Base-by-base conservation (phyloP, 2,329 filamentous ascomycete genomes). In the Sordariomycetes sp. region DNA sequence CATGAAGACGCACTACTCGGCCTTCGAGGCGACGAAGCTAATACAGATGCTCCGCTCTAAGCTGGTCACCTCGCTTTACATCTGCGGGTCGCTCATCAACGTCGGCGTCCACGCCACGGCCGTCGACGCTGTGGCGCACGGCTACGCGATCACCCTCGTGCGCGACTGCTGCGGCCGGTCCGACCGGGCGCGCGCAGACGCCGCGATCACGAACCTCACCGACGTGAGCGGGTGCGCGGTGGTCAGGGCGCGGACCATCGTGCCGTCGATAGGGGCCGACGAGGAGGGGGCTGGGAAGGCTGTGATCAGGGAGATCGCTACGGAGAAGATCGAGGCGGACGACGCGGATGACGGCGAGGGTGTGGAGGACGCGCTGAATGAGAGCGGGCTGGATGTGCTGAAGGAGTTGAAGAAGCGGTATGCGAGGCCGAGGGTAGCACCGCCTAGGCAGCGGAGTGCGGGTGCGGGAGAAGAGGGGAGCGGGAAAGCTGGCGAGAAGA, bases 91-190 rank as follows among this genome's bases (percentile, higher is more conserved):
- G 52, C 79, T 96, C 54, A 89, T 87, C 51, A 97, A 97, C 66
- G 77, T 95, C 40, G 92, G 91, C 35, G 86, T 97, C 53, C 91
- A 94, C 68, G 93, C 94, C 8, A 97, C 93, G 1, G 91, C 91
- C 3, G 79, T 96, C 62, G 94, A 97, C 67, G 94, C 93, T 12
- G 92, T 90, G 1, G 83, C 88, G 22, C 88, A 97, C 70, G 94
- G 92, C 4, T 85, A 96, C 66, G 79, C 83, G n/a, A 90, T 97
- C 66, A 94, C 88, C 5, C 76, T 97, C 14, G 76, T 97, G 46
- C 86, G 94, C 57, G 91, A 97, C 69, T 97, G 92, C 69, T 83
- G 96, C 58, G 92, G 91, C 12, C 96, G 87, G 66, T 83, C 89
- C 53, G 85, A 78, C 64, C 81, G 85, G 59, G 71, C 76, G 20